These are phyloP conservation scores for Fusarium tjaetaba DNA, from an alignment of 2,329 filamentous ascomycete species.

Conservation along the genomic window DNA sequence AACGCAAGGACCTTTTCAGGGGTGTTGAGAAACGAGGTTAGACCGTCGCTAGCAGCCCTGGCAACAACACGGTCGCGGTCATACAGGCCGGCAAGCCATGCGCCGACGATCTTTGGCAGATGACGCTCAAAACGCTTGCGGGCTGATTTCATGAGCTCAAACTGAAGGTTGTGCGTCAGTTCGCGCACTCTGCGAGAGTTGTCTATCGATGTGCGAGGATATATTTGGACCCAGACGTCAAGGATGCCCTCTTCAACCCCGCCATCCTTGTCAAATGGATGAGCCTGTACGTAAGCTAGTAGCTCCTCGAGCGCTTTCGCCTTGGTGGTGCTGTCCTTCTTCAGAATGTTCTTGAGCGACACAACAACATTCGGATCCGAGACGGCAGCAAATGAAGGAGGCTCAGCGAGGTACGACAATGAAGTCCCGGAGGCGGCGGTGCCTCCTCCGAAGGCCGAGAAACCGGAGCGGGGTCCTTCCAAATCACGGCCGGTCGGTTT, in stretches of 20 bases:
- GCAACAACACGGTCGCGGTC: slow-evolving; percentile 84
- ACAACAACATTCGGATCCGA: slow-evolving; percentile 85
- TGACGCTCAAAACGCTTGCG: slow-evolving; percentile 87
- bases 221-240: slow-evolving; percentile 88
- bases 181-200: slow-evolving; percentile 88
- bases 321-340: slow-evolving; percentile 94
- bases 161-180: slow-evolving; percentile 80
- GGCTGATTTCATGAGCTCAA: slow-evolving; percentile 67
- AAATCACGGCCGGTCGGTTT: slow-evolving; percentile 41
- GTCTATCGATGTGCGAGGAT: slow-evolving; percentile 90
- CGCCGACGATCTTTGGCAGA: slow-evolving; percentile 79
- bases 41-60: slow-evolving; percentile 79
- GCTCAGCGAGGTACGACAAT: slow-evolving; percentile 88
- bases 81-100: slow-evolving; percentile 92
- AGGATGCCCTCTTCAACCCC: slow-evolving; percentile 84
- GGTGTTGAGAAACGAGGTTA: slow-evolving; percentile 79
- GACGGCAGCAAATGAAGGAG: slow-evolving; percentile 80
- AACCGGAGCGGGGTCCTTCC: slow-evolving; percentile 41
- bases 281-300: slow-evolving; percentile 68
- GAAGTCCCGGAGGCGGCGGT: slow-evolving; percentile 57
- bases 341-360: slow-evolving; percentile 90
- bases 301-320: slow-evolving; percentile 90
- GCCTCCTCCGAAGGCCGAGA: slow-evolving; percentile 40
- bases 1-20: slow-evolving; percentile 81
- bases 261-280: slow-evolving; percentile 62